Evolutionary conservation across 1,284 basidiomycete species (phyloP).

Genomic region (Singerocomus inundabilis): DNA sequence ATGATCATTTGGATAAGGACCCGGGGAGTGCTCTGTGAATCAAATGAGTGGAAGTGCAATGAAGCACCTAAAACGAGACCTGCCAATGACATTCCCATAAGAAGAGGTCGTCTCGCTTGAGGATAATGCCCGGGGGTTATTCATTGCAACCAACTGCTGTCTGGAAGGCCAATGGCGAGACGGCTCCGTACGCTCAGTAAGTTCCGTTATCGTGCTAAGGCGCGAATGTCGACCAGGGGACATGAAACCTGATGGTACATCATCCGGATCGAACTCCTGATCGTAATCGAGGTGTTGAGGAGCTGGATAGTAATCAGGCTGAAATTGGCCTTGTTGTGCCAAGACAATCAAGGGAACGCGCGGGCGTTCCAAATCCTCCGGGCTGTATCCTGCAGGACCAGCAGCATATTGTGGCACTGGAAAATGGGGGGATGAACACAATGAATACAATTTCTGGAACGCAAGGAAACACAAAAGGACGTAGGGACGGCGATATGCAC

Average conservation of each 20-base stretch:
- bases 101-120: slow-evolving; percentile 52
- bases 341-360: slow-evolving; percentile 55
- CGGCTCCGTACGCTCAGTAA: slow-evolving; percentile 60
- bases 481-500: slow-evolving; percentile 33
- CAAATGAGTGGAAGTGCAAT: slow-evolving; percentile 3
- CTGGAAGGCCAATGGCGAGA: slow-evolving; percentile 45
- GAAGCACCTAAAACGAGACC: slow-evolving; percentile 20
- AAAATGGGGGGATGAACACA: slow-evolving; percentile 5
- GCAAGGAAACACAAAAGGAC: slow-evolving; percentile 9
- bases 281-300: slow-evolving; percentile 23
- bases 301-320: slow-evolving; percentile 29
- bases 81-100: slow-evolving; percentile 62
- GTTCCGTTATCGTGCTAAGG: slow-evolving; percentile 64
- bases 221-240: slow-evolving; percentile 30
- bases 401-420: slow-evolving; percentile 15
- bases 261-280: slow-evolving; percentile 19
- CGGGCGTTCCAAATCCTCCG: slow-evolving; percentile 36
- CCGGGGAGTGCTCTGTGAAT: slow-evolving; percentile 19
- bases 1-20: slow-evolving; percentile 8
- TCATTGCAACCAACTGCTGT: slow-evolving; percentile 38
- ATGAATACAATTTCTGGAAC: slow-evolving; percentile 15
- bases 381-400: slow-evolving; percentile 11
- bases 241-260: slow-evolving; percentile 19
- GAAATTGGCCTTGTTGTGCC: slow-evolving; percentile 49
- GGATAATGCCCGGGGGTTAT: slow-evolving; percentile 38